Percentiles rank a stretch among this genome's conserved stretches.
Conservation (phyloP, 2,329 filamentous ascomycete genomes). For the Juglanconis juglandina region DNA sequence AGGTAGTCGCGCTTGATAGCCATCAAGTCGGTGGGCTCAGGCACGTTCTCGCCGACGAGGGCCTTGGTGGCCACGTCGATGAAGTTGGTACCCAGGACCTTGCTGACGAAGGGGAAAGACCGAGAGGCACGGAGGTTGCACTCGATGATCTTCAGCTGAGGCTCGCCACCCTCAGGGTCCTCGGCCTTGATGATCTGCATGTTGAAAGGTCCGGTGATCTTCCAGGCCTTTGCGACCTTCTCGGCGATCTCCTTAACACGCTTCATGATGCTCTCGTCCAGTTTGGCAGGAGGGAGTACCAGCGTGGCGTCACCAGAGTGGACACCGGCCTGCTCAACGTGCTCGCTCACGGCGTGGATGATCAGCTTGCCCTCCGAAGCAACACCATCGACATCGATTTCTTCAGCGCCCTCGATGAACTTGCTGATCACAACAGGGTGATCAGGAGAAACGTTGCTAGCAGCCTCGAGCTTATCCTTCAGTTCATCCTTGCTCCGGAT, state of each 20-base stretch:
- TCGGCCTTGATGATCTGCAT: conserved; percentile 99
- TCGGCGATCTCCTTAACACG: conserved; percentile 92
- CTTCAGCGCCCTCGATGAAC: conserved; percentile 94
- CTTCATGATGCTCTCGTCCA: conserved; percentile 73
- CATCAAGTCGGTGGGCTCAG: conserved; percentile 86
- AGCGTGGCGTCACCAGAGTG: conserved; percentile 97
- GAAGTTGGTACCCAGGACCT: conserved; percentile 94
- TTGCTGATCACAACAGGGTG: conserved; percentile 98
- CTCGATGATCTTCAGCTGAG: conserved; percentile 90
- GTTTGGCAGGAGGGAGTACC: conserved; percentile 78
- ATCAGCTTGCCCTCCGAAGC: conserved; percentile 82
- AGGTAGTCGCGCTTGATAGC: conserved; percentile 82
- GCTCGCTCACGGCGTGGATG: conserved; percentile 88
- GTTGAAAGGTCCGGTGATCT: conserved; percentile 97
- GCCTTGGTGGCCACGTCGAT: conserved; percentile 94
- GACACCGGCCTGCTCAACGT: conserved; percentile 94
- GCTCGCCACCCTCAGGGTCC: conserved; percentile 68
- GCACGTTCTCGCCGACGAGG: conserved; percentile 79
- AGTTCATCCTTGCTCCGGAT: conserved; percentile 85
- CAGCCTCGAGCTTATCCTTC: conserved; percentile 90
- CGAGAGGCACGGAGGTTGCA: conserved; percentile 96
- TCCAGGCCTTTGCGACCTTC: conserved; percentile 96
- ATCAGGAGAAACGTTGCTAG: conserved; percentile 86
- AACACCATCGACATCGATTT: conserved; percentile 95
- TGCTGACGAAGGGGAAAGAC: conserved; percentile 97